Percentiles rank a stretch among this genome's conserved stretches.
phyloP scores from a whole-genome alignment of 176 grass and related monocot species.

The Musa schizocarpa region DNA sequence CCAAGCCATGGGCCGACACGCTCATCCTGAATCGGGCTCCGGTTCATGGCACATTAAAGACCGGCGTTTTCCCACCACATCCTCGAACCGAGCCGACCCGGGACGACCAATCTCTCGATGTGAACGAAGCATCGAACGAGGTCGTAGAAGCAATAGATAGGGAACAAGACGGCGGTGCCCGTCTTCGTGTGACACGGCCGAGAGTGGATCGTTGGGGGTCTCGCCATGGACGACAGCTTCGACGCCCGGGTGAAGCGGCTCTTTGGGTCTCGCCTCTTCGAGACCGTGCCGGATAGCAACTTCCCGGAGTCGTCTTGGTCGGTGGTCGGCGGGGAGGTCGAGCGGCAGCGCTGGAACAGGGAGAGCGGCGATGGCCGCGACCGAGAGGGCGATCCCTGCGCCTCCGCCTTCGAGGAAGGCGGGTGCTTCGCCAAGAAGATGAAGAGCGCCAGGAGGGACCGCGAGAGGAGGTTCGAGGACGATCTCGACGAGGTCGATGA shows the following conservation, averaged over 20 bases:
- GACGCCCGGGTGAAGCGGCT: constrained; percentile 83
- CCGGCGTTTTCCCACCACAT: too few relatives aligned
- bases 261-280: constrained; percentile 76
- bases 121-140: too few relatives aligned
- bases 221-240: constrained; percentile 44
- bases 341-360: constrained; percentile 67
- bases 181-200: too few relatives aligned
- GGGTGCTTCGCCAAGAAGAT: constrained; percentile 47
- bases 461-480: constrained; percentile 29
- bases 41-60: too few relatives aligned
- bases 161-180: too few relatives aligned
- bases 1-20: too few relatives aligned
- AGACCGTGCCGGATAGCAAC: constrained; percentile 47
- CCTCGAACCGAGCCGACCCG: too few relatives aligned
- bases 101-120: too few relatives aligned
- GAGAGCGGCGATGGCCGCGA: constrained; percentile 14
- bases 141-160: too few relatives aligned
- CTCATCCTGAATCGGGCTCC: too few relatives aligned
- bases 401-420: constrained; percentile 63
- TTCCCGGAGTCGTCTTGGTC: constrained; percentile 71
- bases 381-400: constrained; percentile 62
- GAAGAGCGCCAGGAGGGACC: constrained; percentile 25
- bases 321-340: constrained; percentile 63
- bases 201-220: neutral
- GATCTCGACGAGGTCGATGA: constrained; percentile 31